A percentile compares a stretch with the other conserved stretches of the same genome.
Conservation (phyloP, 495 filamentous ascomycete species). For the Trichocladium uniseriatum region DNA sequence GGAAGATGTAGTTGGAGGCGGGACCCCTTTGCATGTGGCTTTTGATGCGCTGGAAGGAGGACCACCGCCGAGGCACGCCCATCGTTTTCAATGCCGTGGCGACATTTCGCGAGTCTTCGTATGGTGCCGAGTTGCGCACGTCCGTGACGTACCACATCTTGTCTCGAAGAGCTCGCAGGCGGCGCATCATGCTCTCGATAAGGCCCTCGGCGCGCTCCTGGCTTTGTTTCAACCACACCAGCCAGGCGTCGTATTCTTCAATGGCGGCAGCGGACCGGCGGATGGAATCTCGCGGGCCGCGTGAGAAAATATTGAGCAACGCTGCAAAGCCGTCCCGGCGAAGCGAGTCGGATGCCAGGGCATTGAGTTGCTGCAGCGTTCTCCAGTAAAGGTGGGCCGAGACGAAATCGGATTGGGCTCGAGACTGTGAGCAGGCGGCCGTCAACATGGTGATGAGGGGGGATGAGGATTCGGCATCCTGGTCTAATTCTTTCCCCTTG, state of each 20-base stretch:
- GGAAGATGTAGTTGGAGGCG: conserved; percentile 61
- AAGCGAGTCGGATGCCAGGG: conserved; percentile 52
- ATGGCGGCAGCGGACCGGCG: conserved; percentile 55
- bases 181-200: conserved; percentile 58
- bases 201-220: conserved; percentile 58
- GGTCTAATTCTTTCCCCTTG: conserved; percentile 27
- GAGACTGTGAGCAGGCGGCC: conserved; percentile 55
- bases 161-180: conserved; percentile 61
- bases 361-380: conserved; percentile 54
- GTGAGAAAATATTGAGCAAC: conserved; percentile 60
- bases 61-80: conserved; percentile 51
- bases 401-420: conserved; percentile 60
- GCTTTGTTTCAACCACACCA: conserved; percentile 64
- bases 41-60: conserved; percentile 44
- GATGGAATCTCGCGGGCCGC: conserved; percentile 58
- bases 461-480: conserved; percentile 30
- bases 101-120: conserved; percentile 82
- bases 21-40: conserved; percentile 49
- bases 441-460: conserved; percentile 59
- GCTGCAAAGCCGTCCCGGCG: conserved; percentile 56
- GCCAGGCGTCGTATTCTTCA: conserved; percentile 66
- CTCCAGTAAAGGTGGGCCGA: conserved; percentile 61
- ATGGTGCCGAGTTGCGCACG: conserved; percentile 81
- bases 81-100: conserved; percentile 87
- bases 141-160: conserved; percentile 99